Evolutionary conservation across 2,329 filamentous ascomycete genomes (phyloP), one percentile per base, ranked within the genome.

Genomic region (Phaeosphaeriaceae sp.): DNA sequence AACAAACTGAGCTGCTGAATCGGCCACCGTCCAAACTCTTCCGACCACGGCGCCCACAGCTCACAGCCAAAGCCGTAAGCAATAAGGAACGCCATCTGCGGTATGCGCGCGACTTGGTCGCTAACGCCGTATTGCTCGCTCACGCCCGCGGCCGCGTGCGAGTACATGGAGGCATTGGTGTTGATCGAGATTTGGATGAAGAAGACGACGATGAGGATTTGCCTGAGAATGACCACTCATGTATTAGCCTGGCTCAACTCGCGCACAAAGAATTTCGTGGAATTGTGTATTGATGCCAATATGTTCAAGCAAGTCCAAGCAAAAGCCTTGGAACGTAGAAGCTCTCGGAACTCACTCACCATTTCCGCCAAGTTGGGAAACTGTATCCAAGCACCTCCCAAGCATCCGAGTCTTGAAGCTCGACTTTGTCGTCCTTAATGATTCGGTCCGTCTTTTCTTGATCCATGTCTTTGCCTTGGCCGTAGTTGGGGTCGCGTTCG

Each of bases 41-140:
- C 83, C 10, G 77, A 80, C 82, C 82, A 84, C 0, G 84, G 84
- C 1, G 84, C 84, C 84, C 84, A 86, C 1, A 86, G 80, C 65
- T 79, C 76, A 53, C 79, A 80, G 2, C 78, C 78, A 61, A 86
- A 85, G 3, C 48, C 67, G 11, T 86, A 86, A 0, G 77, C 70
- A 19, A 85, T 76, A 2, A 86, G 74, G 69, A 85, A 86, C 4
- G 82, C 70, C 61, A 80, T 80, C 20, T 83, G 81, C 11, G 81
- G 81, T 10, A 78, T 78, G 5, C 82, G 80, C 2, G 82, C 82
- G 0, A 76, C 79, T 63, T 84, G 81, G 25, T 76, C 72, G 54
- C 77, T 81, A 52, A 86, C 77, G 54, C 70, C 64, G 51, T 84
- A 84, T 17, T 83, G 72, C 50, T 82, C 69, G 1, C 74, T 66